phyloP scores from a whole-genome alignment of 23 red algal species.

The Agarophyton chilense region DNA sequence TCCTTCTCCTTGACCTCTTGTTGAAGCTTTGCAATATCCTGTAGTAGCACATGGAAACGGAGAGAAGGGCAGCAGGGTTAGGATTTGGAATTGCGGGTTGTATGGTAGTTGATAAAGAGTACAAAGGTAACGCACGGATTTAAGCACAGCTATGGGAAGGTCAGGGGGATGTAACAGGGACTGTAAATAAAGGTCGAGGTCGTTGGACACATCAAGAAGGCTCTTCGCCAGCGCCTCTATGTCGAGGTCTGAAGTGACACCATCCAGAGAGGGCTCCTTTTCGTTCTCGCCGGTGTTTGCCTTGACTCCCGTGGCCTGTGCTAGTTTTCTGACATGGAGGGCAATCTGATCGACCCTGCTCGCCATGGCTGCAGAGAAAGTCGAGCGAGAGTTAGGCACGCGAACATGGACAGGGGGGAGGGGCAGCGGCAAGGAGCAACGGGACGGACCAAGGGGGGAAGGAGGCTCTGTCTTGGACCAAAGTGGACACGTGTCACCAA shows the following conservation, averaged over 20 bases:
- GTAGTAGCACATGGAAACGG: background rate
- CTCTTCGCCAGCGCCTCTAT: constrained; percentile 69
- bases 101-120: too few relatives aligned
- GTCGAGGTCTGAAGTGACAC: constrained; percentile 64
- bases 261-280: constrained; percentile 33
- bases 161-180: constrained; percentile 35
- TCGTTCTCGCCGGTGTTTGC: background rate
- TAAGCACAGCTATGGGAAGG: constrained; percentile 43
- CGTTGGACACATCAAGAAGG: constrained; percentile 57
- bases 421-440: too few relatives aligned
- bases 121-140: constrained; percentile 42
- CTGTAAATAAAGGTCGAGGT: constrained; percentile 59
- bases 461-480: too few relatives aligned
- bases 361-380: background rate
- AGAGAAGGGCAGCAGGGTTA: background rate
- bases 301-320: constrained; percentile 58
- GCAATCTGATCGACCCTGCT: constrained; percentile 56
- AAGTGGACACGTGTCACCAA: too few relatives aligned
- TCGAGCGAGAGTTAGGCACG: too few relatives aligned
- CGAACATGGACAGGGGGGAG: too few relatives aligned
- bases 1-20: constrained; percentile 57
- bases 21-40: constrained; percentile 64
- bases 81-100: background rate
- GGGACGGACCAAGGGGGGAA: too few relatives aligned
- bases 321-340: constrained; percentile 57